Evolutionary conservation across 108 stramenopile species (phyloP).

Genomic region (Nitzschia sp.): DNA sequence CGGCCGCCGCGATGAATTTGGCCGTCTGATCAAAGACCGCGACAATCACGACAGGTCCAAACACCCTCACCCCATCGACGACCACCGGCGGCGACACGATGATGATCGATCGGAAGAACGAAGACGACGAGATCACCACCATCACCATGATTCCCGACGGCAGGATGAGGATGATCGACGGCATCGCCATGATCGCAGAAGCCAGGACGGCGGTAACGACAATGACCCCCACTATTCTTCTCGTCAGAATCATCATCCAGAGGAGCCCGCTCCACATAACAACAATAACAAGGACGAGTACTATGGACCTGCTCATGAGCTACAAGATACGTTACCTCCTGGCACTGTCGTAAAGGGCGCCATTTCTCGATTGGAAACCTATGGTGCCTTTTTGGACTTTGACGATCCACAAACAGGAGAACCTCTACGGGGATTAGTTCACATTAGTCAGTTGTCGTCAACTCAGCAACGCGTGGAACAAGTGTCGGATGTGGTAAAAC

Average conservation of each 20-base stretch:
- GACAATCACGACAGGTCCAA: neutral
- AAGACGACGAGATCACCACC: too few relatives aligned
- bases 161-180: neutral
- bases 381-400: slow-evolving; percentile 78
- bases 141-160: neutral
- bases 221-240: neutral
- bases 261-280: neutral
- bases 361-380: slow-evolving; percentile 73
- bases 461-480: slow-evolving; percentile 57
- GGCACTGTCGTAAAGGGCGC: slow-evolving; percentile 56
- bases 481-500: slow-evolving; percentile 57
- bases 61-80: neutral
- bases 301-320: slow-evolving; percentile 33
- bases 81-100: neutral
- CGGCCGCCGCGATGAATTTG: slow-evolving; percentile 3
- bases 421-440: slow-evolving; percentile 53
- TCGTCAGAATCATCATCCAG: neutral
- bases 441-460: slow-evolving; percentile 61
- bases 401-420: slow-evolving; percentile 16
- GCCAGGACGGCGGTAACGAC: neutral
- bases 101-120: neutral
- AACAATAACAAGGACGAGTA: slow-evolving; percentile 2
- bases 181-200: neutral
- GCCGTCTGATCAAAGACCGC: neutral
- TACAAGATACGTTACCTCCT: slow-evolving; percentile 27